Evolutionary conservation across 805 yeast species (phyloP), one percentile per base, ranked within the genome.

Genomic region (Hanseniaspora guilliermondii): DNA sequence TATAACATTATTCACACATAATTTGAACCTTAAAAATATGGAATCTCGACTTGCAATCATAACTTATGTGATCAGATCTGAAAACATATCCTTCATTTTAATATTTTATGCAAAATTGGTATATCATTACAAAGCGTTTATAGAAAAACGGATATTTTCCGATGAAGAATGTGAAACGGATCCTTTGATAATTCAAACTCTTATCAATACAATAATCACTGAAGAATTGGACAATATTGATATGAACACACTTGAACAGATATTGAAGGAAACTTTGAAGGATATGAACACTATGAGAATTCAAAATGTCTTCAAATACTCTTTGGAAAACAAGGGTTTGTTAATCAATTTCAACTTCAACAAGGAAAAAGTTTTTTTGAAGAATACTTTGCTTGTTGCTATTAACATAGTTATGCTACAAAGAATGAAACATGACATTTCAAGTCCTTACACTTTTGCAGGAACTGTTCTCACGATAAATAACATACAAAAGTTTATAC

Each of bases 1-100:
- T 1, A 71, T 91, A 36, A 87, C 97, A 1, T 60, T 86, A 46
- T 87, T 82, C 64, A 71, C 91, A 8, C 97, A 89, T 68, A 88
- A 87, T 57, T 12, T 17, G 58, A 77, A 19, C 19, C n/a, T 9
- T 12, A 5, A 42, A n/a, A 42, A 24, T 9, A 6, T 12, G 4
- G 2, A 5, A 3, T 9, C 16, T 8, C 44, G 27, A 9, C 8
- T 50, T 7, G 11, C 8, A 6, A 42, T 50, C 6, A 11, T 50
- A 36, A 42, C 27, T 17, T 11, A 36, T 22, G 27, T 50, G 16
- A 6, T 41, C 0, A 12, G 6, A 16, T 9, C 54, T 6, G 9
- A 36, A n/a, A 42, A 50, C n/a, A 50, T 50, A 53, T 61, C 73
- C 2, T 68, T 75, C 16, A 75, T 78, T 6, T 61, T 86, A 11